phyloP scores from a whole-genome alignment of 2,329 filamentous ascomycete species.

The Xylariaceae sp. region DNA sequence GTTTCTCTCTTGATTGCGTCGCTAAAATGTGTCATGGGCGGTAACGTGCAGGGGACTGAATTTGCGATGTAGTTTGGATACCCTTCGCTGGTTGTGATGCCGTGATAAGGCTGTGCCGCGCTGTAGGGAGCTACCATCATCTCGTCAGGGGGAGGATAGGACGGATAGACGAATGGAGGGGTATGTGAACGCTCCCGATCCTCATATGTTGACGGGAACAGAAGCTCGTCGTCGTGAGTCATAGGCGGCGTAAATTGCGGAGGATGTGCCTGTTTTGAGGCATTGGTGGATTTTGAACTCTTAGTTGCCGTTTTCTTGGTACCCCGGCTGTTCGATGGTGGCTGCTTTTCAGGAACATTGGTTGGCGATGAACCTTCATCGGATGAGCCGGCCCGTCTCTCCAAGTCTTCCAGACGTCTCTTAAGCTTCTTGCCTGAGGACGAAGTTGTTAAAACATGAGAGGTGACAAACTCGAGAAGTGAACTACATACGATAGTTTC shows the following conservation, averaged over 20 bases:
- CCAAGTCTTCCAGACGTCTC: constrained; percentile 80
- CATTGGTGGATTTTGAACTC: constrained; percentile 31
- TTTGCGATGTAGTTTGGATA: constrained; percentile 56
- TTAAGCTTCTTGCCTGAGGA: constrained; percentile 84
- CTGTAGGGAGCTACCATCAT: constrained; percentile 58
- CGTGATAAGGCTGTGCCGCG: constrained; percentile 48
- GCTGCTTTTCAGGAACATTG: constrained; percentile 36
- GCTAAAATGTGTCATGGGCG: constrained; percentile 60
- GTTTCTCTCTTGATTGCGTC: constrained; percentile 65
- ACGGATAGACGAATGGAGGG: constrained; percentile 64
- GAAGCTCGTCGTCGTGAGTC: constrained; percentile 59
- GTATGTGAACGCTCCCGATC: constrained; percentile 67
- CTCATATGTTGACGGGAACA: constrained; percentile 59
- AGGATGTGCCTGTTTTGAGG: constrained; percentile 40
- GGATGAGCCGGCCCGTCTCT: constrained; percentile 66
- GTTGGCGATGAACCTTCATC: constrained; percentile 34
- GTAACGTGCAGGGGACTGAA: constrained; percentile 56
- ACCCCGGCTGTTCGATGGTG: constrained; percentile 30
- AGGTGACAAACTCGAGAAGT: constrained; percentile 2
- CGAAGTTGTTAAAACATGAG: constrained; percentile 9
- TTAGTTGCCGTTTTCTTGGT: constrained; percentile 48
- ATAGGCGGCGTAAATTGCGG: constrained; percentile 61
- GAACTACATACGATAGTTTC: constrained; percentile 77
- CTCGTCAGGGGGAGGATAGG: constrained; percentile 65
- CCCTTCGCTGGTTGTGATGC: constrained; percentile 47